Base-by-base conservation (phyloP, 73 alveolate species). In the Paramecium sonneborni region DNA sequence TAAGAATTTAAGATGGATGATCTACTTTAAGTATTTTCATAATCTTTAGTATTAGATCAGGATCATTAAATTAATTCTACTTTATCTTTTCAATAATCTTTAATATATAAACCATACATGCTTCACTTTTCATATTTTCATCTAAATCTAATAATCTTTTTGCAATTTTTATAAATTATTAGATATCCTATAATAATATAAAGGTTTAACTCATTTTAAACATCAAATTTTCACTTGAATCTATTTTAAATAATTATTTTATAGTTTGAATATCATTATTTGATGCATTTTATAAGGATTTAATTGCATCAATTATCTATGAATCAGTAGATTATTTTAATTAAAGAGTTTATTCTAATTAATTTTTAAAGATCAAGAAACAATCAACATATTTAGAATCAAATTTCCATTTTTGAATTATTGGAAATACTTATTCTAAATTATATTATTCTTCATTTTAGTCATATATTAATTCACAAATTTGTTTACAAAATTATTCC, bases 111-210 rank as follows among this genome's bases (percentile, higher is more conserved):
- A 76, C 43, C 57, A 86, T 70, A 9, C 88, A 58, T 6, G 86
- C 93, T 58, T 86, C 87, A 38, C 58, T 62, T 38, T 76, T 86
- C 88, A 86, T 58, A 18, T 86, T 76, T 86, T 86, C 93, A 67
- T 86, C 93, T 28, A 86, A 76, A 0, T 86, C 93, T 35, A 86
- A 58, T 67, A 58, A 18, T 11, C 85, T 37, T 52, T 86, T 86
- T 8, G 87, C 48, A 20, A 86, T 57, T 39, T 86, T 86, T 32
- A 86, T 86, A 28, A 86, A 86, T 68, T 56, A 62, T 38, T 86
- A 26, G 67, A 86, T 86, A 10, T 86, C 93, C 37, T 62, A 62
- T 20, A 86, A 34, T 34, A 62, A 6, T 11, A 86, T 30, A 39
- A 58, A 86, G 37, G 46, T 86, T 67, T 86, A 52, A 20, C 56